Evolutionary conservation across 2,329 filamentous ascomycete genomes (phyloP).

Genomic region (Ophiocordyceps camponoti-floridani): DNA sequence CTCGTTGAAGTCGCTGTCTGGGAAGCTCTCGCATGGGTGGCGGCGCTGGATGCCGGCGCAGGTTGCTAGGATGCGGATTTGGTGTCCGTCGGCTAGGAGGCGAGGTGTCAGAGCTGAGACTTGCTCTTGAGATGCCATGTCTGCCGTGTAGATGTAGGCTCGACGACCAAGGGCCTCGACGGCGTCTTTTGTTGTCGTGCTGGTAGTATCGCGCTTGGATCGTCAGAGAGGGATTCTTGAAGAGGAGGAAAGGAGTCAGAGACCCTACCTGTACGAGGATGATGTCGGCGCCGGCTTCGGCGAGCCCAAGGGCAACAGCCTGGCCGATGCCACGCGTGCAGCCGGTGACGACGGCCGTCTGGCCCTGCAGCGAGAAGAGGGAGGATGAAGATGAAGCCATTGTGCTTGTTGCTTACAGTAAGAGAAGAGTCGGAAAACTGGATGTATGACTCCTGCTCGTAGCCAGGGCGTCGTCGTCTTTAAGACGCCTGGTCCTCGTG

Average conservation of each 20-base stretch:
- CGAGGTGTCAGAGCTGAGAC: constrained; percentile 42
- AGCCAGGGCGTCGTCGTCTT: neutral
- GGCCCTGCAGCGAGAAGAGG: constrained; percentile 35
- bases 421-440: neutral
- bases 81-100: constrained; percentile 42
- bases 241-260: too few relatives aligned
- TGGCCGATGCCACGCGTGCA: constrained; percentile 40
- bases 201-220: constrained; percentile 21
- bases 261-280: constrained; percentile 30
- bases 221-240: neutral
- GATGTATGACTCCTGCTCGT: neutral
- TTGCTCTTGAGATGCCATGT: constrained; percentile 43
- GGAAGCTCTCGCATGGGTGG: constrained; percentile 59
- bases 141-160: constrained; percentile 48
- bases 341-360: constrained; percentile 39
- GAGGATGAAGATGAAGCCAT: constrained; percentile 4
- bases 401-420: neutral
- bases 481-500: too few relatives aligned
- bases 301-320: constrained; percentile 36
- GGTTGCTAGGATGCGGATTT: constrained; percentile 66
- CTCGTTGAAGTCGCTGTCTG: constrained; percentile 58
- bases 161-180: constrained; percentile 50
- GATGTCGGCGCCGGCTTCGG: constrained; percentile 39
- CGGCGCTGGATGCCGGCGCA: constrained; percentile 75
- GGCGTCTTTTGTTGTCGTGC: constrained; percentile 35